These are phyloP conservation scores for Yarrowia divulgata DNA, from an alignment of 805 yeast genomes.

Conservation along the genomic window DNA sequence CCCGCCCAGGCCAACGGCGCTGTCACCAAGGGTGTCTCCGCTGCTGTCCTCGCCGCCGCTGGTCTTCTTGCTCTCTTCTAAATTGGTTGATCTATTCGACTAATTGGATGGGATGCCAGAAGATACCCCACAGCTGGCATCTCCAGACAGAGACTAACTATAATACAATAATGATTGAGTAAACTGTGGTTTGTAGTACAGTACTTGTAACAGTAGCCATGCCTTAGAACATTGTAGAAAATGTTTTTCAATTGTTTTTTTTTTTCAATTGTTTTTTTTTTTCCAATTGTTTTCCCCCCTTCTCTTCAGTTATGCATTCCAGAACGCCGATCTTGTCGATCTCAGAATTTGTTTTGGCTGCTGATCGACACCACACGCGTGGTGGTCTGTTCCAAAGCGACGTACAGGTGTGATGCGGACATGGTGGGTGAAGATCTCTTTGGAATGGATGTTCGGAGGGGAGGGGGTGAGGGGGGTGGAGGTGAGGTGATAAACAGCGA, in stretches of 20 bases:
- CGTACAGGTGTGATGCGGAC: neutral
- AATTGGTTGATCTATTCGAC: neutral
- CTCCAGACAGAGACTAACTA: conserved; percentile 24
- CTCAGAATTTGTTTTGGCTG: conserved; percentile 6
- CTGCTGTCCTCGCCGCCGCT: conserved; percentile 35
- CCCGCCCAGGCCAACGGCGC: conserved; percentile 38
- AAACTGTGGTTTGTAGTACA: too few species aligned
- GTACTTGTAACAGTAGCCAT: neutral
- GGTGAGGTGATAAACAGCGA: too few species aligned
- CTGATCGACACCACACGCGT: neutral
- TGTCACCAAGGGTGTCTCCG: conserved; percentile 31
- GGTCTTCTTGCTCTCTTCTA: conserved; percentile 35
- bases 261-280: too few species aligned
- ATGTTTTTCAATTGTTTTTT: too few species aligned
- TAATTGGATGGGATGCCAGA: conserved; percentile 1
- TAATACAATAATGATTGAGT: conserved; percentile 13
- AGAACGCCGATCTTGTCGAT: conserved; percentile 13
- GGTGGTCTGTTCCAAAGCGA: neutral
- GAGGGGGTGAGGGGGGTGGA: too few species aligned
- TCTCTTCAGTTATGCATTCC: neutral
- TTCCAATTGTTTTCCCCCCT: too few species aligned
- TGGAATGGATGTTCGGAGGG: conserved; percentile 5
- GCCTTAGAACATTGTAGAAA: too few species aligned
- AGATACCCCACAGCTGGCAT: conserved; percentile 28
- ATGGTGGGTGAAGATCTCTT: neutral